Evolutionary conservation across 2,329 filamentous ascomycete genomes (phyloP).

Genomic region (Alternaria sp.): DNA sequence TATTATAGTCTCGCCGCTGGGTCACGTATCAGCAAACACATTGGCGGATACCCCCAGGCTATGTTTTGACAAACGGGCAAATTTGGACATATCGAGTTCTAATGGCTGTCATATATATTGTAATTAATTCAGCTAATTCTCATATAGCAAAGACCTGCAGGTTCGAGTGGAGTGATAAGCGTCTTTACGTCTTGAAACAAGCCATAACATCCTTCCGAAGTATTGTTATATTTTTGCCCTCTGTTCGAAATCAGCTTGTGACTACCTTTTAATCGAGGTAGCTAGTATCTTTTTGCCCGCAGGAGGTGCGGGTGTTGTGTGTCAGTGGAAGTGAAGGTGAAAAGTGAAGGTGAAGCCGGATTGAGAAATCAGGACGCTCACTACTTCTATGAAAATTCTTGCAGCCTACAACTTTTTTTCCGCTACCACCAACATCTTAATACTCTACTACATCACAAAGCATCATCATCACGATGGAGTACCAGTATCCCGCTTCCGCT

Average conservation of each 20-base stretch:
- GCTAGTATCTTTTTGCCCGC: too few species aligned
- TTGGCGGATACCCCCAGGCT: too few species aligned
- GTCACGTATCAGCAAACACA: too few species aligned
- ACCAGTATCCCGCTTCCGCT: not conserved
- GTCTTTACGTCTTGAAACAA: not conserved
- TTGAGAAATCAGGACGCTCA: not conserved
- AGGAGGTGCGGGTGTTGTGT: too few species aligned
- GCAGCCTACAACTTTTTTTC: not conserved
- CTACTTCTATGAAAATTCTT: not conserved
- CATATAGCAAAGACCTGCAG: not conserved
- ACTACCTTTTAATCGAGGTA: too few species aligned
- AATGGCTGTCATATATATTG: too few species aligned
- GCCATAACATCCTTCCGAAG: not conserved
- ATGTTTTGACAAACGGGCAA: too few species aligned
- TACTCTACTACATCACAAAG: not conserved
- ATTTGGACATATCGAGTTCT: too few species aligned
- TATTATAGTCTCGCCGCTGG: too few species aligned
- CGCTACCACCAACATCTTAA: not conserved
- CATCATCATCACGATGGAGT: not conserved
- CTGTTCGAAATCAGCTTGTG: not conserved
- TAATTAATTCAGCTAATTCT: too few species aligned
- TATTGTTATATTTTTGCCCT: not conserved
- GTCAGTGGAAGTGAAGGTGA: too few species aligned
- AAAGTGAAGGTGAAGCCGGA: not conserved
- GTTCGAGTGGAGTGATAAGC: not conserved